These are phyloP conservation scores for Aspergillus asperescens DNA, from an alignment of 495 filamentous ascomycete genomes.

Conservation along the genomic window DNA sequence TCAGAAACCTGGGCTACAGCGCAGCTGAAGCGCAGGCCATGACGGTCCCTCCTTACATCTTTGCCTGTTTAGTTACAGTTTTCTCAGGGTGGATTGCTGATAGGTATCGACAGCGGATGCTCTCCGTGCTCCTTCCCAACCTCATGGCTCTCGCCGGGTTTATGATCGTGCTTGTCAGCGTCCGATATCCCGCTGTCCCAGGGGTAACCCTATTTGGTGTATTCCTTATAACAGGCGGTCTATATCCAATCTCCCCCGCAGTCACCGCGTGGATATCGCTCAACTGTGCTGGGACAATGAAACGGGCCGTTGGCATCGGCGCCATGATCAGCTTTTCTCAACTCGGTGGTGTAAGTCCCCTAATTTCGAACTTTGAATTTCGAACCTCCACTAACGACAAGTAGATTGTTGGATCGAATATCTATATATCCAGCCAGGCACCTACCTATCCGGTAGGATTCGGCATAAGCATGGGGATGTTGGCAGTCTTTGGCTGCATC, in stretches of 20 bases:
- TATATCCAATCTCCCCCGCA: slow-evolving; percentile 3
- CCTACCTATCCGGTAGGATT: neutral
- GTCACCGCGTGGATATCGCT: slow-evolving; percentile 2
- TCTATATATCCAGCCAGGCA: neutral
- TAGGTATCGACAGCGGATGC: neutral
- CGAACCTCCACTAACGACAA: neutral
- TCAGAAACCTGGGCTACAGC: neutral
- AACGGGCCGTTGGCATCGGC: slow-evolving; percentile 2
- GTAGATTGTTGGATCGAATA: neutral
- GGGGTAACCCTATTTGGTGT: neutral
- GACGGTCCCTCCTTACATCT: neutral
- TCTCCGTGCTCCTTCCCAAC: neutral
- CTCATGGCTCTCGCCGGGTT: slow-evolving; percentile 43
- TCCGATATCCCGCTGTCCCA: neutral
- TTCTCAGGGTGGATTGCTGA: neutral
- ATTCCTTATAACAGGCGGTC: neutral
- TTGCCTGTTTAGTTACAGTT: neutral
- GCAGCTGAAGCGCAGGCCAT: neutral
- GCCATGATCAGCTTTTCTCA: neutral
- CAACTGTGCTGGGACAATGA: slow-evolving; percentile 2
- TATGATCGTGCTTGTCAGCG: slow-evolving; percentile 1
- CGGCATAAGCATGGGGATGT: neutral
- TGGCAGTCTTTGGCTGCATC: neutral
- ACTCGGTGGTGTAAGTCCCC: neutral
- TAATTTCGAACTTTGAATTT: neutral